phyloP scores from a whole-genome alignment of 192 early-diverging fungal species.

The Podila minutissima region DNA sequence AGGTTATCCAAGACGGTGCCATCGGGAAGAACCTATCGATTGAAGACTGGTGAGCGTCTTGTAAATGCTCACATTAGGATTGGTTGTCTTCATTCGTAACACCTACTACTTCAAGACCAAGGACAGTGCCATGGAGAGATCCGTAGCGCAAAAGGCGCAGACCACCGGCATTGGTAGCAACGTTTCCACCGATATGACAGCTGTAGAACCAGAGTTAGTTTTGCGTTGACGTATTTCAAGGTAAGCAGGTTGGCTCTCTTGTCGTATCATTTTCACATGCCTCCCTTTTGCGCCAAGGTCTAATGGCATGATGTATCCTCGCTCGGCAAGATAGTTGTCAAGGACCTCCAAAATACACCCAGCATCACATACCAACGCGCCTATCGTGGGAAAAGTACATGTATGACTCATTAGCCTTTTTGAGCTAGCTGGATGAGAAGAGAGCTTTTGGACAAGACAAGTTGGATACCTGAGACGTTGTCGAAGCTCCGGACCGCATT shows the following conservation, averaged over 20 bases:
- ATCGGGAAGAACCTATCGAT: constrained; percentile 78
- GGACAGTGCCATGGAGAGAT: constrained; percentile 94
- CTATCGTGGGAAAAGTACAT: constrained; percentile 39
- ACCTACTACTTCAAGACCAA: constrained; percentile 90
- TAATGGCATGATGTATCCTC: constrained; percentile 91
- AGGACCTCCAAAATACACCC: constrained; percentile 93
- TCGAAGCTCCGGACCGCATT: constrained; percentile 82
- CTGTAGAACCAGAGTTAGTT: constrained; percentile 50
- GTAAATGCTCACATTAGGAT: too few species aligned
- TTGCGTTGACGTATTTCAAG: neutral
- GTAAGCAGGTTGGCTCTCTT: neutral
- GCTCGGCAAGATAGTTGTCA: constrained; percentile 86
- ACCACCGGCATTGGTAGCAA: constrained; percentile 99
- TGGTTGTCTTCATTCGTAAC: neutral
- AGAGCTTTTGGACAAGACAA: too few species aligned
- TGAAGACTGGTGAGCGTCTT: neutral
- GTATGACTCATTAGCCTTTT: neutral
- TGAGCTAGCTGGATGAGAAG: neutral
- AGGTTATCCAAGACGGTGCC: constrained; percentile 90
- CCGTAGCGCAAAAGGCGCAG: constrained; percentile 95
- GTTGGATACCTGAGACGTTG: constrained; percentile 58
- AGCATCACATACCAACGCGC: constrained; percentile 91
- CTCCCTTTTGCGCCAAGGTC: constrained; percentile 89
- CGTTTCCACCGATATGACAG: constrained; percentile 98
- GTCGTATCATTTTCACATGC: constrained; percentile 1